These are phyloP conservation scores for Fremontodendron californicum DNA, from an alignment of 345 rosid genomes.

Conservation along the genomic window DNA sequence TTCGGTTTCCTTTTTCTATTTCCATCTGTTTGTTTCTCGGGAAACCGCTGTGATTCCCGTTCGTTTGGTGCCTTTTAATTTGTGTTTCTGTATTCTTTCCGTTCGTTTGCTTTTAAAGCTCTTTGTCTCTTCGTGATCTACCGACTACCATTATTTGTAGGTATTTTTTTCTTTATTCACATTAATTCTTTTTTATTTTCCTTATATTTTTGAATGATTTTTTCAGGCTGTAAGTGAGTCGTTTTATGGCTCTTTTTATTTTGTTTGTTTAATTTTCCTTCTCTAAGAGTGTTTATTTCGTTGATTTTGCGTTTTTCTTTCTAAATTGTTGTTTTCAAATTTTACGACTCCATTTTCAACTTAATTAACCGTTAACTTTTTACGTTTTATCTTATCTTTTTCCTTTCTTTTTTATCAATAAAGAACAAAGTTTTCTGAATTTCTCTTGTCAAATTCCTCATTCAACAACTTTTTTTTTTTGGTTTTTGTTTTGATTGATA, in stretches of 20 bases:
- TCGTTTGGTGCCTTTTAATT: background rate
- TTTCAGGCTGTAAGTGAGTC: background rate
- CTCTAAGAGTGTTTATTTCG: background rate
- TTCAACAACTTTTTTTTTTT: background rate
- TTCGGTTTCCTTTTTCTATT: background rate
- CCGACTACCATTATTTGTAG: conserved; percentile 8
- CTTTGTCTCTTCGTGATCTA: conserved; percentile 9
- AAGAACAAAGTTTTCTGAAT: no score
- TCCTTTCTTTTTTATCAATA: no score
- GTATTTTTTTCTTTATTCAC: conserved; percentile 14
- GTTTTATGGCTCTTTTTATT: background rate
- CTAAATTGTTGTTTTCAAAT: background rate
- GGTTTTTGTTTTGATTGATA: background rate
- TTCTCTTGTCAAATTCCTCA: background rate
- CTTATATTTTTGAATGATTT: background rate
- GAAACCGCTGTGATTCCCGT: conserved; percentile 8
- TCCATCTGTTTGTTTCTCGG: conserved; percentile 21
- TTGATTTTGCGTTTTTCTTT: background rate
- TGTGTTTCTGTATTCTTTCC: background rate
- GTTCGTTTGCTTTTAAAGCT: background rate
- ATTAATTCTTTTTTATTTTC: background rate
- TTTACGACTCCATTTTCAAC: no score
- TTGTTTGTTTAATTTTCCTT: background rate
- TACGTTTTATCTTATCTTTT: no score
- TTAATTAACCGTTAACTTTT: background rate